These are phyloP conservation scores for Mortierella antarctica DNA, from an alignment of 192 early-diverging fungal species.

Conservation along the genomic window DNA sequence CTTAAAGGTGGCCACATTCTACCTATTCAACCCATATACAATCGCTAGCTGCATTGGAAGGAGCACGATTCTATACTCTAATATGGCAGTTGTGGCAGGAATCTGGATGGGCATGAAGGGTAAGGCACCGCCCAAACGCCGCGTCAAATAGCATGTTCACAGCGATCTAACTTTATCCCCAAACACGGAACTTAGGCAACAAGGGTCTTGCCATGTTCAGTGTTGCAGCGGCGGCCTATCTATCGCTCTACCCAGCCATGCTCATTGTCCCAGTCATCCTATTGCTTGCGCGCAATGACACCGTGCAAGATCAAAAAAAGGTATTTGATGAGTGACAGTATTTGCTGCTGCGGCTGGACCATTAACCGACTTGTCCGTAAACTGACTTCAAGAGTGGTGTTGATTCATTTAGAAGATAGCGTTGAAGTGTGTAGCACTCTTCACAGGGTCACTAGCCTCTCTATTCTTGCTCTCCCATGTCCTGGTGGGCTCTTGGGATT, in stretches of 20 bases:
- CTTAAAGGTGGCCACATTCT: constrained; percentile 49
- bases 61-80: constrained; percentile 82
- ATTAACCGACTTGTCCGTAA: not conserved
- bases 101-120: constrained; percentile 75
- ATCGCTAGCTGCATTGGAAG: constrained; percentile 78
- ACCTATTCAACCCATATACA: constrained; percentile 89
- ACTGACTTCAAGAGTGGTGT: constrained; percentile 3
- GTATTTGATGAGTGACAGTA: constrained; percentile 1
- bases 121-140: not conserved
- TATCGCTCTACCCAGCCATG: constrained; percentile 90
- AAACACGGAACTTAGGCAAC: constrained; percentile 53
- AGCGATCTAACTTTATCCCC: not conserved
- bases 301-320: constrained; percentile 11
- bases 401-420: constrained; percentile 11
- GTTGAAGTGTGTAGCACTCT: constrained; percentile 38
- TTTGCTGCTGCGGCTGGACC: not conserved
- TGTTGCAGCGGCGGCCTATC: constrained; percentile 83
- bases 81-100: constrained; percentile 78
- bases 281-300: constrained; percentile 49
- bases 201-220: constrained; percentile 70
- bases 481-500: constrained; percentile 76
- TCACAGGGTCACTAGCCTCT: constrained; percentile 49
- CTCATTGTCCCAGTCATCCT: constrained; percentile 71
- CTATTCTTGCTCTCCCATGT: constrained; percentile 70
- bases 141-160: not conserved